These are phyloP conservation scores for Artemisia annua DNA, from an alignment of 129 eudicot species.

Conservation along the genomic window DNA sequence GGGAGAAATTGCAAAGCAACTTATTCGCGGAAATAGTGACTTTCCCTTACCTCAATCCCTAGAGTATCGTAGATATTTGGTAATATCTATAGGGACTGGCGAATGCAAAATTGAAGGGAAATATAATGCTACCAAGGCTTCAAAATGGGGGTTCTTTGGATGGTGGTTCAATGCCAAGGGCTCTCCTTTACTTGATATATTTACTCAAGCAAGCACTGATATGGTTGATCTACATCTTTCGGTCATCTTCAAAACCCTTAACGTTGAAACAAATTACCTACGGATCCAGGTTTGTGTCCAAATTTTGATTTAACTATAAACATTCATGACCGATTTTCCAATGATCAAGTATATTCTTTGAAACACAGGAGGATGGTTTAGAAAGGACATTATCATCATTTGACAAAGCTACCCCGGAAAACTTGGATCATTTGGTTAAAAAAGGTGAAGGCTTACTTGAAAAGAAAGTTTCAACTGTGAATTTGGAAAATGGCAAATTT, in stretches of 20 bases:
- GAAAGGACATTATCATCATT: constrained; percentile 12
- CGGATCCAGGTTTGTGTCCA: constrained; percentile 47
- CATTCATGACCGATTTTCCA: neutral
- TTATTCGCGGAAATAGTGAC: neutral
- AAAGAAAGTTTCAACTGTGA: constrained; percentile 36
- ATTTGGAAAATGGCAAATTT: constrained; percentile 33
- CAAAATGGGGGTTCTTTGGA: constrained; percentile 50
- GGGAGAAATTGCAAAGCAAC: constrained; percentile 40
- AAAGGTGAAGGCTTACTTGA: constrained; percentile 35
- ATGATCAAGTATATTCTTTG: neutral
- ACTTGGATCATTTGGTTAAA: constrained; percentile 26
- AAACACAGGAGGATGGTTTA: constrained; percentile 38
- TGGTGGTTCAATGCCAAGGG: constrained; percentile 33
- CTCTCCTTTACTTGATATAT: constrained; percentile 49
- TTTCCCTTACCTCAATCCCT: constrained; percentile 20
- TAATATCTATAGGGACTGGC: constrained; percentile 55
- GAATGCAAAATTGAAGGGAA: constrained; percentile 23
- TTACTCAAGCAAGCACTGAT: constrained; percentile 42
- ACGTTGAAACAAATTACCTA: constrained; percentile 33
- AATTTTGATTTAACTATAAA: neutral
- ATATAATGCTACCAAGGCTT: constrained; percentile 30
- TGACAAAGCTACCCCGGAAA: constrained; percentile 37
- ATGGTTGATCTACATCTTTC: constrained; percentile 47
- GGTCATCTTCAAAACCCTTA: constrained; percentile 40
- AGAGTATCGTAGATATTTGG: constrained; percentile 38